Evolutionary conservation across 1,284 basidiomycete species (phyloP).

Genomic region (Trametes pubescens): DNA sequence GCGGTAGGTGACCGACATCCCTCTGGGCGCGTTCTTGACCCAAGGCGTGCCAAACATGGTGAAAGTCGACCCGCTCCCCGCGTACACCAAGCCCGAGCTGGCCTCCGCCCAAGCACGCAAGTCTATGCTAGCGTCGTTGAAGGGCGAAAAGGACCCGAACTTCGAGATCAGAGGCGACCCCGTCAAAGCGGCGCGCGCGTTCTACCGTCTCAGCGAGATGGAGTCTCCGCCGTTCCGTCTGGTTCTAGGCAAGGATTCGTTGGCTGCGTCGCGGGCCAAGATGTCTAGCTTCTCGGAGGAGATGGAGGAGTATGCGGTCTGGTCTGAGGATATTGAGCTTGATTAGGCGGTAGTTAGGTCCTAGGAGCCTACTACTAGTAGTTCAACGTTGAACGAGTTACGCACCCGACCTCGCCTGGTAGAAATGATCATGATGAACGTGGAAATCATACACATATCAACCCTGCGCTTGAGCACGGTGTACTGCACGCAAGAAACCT

Average conservation of each 20-base stretch:
- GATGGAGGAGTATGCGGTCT: slow-evolving; percentile 37
- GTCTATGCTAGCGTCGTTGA: slow-evolving; percentile 6
- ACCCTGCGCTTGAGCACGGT: no score
- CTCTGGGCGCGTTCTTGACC: slow-evolving; percentile 22
- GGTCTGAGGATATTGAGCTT: slow-evolving; percentile 40
- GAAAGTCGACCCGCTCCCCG: slow-evolving; percentile 16
- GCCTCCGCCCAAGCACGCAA: slow-evolving; percentile 6
- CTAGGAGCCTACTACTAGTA: no score
- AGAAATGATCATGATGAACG: no score
- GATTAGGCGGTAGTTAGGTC: neutral
- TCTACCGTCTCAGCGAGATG: slow-evolving; percentile 17
- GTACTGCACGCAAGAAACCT: no score
- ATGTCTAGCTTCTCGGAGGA: slow-evolving; percentile 28
- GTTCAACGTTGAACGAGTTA: no score
- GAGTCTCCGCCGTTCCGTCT: slow-evolving; percentile 40
- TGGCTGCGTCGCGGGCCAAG: slow-evolving; percentile 30
- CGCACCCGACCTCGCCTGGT: no score
- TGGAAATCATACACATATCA: no score
- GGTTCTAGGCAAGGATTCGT: slow-evolving; percentile 35
- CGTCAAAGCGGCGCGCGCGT: slow-evolving; percentile 7
- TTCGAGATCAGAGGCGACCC: slow-evolving; percentile 18
- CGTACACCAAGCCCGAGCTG: slow-evolving; percentile 17
- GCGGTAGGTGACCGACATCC: slow-evolving; percentile 17
- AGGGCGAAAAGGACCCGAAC: neutral
- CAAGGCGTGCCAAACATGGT: slow-evolving; percentile 12